A percentile compares a stretch with the other conserved stretches of the same genome.
Evolutionary conservation across 495 filamentous ascomycete species (phyloP).

Genomic region (Tirmania nivea): DNA sequence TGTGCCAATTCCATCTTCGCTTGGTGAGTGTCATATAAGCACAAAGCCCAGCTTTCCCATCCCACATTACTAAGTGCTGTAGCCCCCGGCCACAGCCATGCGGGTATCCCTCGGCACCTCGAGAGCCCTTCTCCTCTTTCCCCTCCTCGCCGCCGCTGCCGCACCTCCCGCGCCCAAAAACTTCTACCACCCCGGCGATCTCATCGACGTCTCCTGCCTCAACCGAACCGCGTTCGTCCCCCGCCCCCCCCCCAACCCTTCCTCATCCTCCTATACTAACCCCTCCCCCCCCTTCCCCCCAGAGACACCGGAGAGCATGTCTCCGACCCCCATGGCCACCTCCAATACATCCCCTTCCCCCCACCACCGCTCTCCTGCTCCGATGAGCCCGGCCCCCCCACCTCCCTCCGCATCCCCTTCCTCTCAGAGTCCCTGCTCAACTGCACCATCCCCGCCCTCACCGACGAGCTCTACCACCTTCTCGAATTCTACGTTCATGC

Average conservation of each 20-base stretch:
- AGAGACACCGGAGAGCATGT: constrained; percentile 57
- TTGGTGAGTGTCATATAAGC: too few species aligned
- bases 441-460: constrained; percentile 70
- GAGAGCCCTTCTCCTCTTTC: background rate
- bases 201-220: constrained; percentile 32
- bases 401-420: constrained; percentile 49
- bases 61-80: too few species aligned
- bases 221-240: constrained; percentile 31
- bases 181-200: constrained; percentile 18
- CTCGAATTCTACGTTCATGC: constrained; percentile 97
- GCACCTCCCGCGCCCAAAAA: background rate
- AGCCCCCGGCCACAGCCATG: background rate
- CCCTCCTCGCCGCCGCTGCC: background rate
- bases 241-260: background rate
- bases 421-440: constrained; percentile 66
- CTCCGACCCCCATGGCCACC: constrained; percentile 51
- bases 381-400: constrained; percentile 51
- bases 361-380: constrained; percentile 42
- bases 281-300: background rate
- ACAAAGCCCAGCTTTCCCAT: too few species aligned
- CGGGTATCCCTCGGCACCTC: background rate
- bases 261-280: background rate
- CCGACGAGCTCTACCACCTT: constrained; percentile 85
- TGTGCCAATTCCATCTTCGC: too few species aligned
- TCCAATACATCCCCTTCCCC: constrained; percentile 76